Percentiles rank a stretch among this genome's conserved stretches.
phyloP scores from a whole-genome alignment of 2,329 filamentous ascomycete genomes.

The Clarireedia monteithiana region DNA sequence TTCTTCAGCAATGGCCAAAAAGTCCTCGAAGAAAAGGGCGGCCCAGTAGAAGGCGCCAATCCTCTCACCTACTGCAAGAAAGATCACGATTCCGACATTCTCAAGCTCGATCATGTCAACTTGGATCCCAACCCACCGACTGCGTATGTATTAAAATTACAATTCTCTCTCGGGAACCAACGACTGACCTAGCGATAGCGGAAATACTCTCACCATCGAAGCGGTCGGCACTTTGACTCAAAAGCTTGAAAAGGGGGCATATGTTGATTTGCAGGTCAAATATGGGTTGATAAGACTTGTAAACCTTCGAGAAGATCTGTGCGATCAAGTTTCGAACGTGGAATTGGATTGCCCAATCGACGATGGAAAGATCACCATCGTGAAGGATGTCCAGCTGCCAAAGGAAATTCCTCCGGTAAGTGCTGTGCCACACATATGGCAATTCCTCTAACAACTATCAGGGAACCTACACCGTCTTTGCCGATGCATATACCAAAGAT shows the following conservation, averaged over 20 bases:
- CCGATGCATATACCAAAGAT: constrained; percentile 73
- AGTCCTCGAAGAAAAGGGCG: constrained; percentile 37
- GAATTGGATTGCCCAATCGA: constrained; percentile 84
- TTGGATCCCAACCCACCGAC: constrained; percentile 78
- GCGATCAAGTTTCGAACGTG: constrained; percentile 81
- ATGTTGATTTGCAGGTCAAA: constrained; percentile 79
- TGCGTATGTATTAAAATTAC: constrained; percentile 52
- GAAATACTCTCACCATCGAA: constrained; percentile 67
- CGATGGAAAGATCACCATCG: constrained; percentile 64
- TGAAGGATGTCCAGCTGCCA: constrained; percentile 79
- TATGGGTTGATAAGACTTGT: constrained; percentile 90
- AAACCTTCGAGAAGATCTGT: constrained; percentile 73
- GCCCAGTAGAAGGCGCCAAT: constrained; percentile 57
- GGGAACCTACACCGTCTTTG: constrained; percentile 85
- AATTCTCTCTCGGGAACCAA: background rate
- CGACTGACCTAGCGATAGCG: constrained; percentile 45
- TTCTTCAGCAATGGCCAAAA: constrained; percentile 41
- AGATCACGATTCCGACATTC: constrained; percentile 60
- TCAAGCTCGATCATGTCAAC: constrained; percentile 73
- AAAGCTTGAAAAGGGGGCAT: constrained; percentile 68
- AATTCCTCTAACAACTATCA: constrained; percentile 30
- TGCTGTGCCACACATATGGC: constrained; percentile 18
- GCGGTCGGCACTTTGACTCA: constrained; percentile 70
- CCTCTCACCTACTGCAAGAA: constrained; percentile 69
- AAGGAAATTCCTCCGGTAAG: constrained; percentile 81